phyloP scores from a whole-genome alignment of 2,329 filamentous ascomycete genomes.

The Pseudogymnoascus destructans region DNA sequence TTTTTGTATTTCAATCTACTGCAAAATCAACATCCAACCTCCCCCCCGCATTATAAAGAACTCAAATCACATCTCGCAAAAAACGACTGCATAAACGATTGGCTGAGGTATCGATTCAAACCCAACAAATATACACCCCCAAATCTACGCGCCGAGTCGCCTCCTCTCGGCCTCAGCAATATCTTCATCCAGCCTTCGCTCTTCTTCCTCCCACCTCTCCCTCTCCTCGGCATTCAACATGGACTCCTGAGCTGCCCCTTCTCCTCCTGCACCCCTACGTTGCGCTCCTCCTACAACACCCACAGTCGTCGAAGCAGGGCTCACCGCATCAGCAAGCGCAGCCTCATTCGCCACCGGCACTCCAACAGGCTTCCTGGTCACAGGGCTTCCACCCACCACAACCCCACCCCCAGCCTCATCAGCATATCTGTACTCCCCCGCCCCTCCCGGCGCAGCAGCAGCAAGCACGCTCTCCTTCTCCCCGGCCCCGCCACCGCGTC shows the following conservation, averaged over 20 bases:
- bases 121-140: background rate
- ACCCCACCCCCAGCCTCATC: background rate
- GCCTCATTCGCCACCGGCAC: background rate
- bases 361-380: constrained; percentile 1
- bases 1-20: background rate
- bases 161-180: constrained; percentile 4
- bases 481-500: background rate
- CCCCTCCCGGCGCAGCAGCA: background rate
- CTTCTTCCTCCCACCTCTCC: background rate
- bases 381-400: background rate
- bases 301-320: background rate
- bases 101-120: background rate
- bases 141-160: background rate
- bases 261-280: background rate
- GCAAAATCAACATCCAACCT: background rate
- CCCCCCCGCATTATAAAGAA: background rate
- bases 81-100: background rate
- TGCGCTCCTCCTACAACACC: background rate
- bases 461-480: background rate
- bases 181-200: constrained; percentile 2
- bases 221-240: constrained; percentile 1
- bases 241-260: background rate
- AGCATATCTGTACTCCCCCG: background rate
- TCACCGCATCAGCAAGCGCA: background rate
- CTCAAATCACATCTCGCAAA: background rate